phyloP scores from a whole-genome alignment of 192 early-diverging fungal genomes.

The Diversispora epigaea region DNA sequence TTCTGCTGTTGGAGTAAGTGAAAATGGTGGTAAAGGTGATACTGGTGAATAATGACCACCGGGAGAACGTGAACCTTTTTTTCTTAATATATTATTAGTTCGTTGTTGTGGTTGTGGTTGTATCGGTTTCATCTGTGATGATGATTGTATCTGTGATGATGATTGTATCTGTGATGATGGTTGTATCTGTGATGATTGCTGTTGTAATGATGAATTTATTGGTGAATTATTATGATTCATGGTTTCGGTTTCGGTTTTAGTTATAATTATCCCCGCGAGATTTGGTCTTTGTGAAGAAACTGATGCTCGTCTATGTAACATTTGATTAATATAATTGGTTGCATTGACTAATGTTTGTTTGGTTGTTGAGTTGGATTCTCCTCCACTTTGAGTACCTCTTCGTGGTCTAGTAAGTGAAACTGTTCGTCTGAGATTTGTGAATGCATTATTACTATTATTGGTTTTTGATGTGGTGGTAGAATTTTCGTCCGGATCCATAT shows the following conservation, averaged over 20 bases:
- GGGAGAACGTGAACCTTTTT: not conserved
- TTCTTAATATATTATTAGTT: not conserved
- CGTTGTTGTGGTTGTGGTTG: not conserved
- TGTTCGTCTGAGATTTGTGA: too few species aligned
- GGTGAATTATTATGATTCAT: not conserved
- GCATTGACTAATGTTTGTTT: not conserved
- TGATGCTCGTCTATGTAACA: conserved; percentile 24
- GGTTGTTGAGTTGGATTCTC: not conserved
- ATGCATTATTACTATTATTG: too few species aligned
- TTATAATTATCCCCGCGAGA: not conserved
- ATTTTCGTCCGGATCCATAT: too few species aligned
- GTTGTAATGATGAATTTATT: not conserved
- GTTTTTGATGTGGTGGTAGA: too few species aligned
- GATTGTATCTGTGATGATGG: not conserved
- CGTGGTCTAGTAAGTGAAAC: not conserved
- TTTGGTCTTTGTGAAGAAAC: conserved; percentile 4
- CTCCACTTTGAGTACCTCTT: conserved; percentile 18
- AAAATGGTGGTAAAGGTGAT: conserved; percentile 13
- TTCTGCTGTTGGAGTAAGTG: conserved; percentile 1
- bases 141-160: not conserved
- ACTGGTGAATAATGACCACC: not conserved
- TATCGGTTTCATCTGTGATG: not conserved
- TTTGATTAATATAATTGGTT: conserved; percentile 16
- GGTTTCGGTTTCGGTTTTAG: not conserved
- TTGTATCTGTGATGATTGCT: not conserved